These are phyloP conservation scores for Neophaeococcomyces aloes DNA, from an alignment of 2,329 filamentous ascomycete species.

Conservation along the genomic window DNA sequence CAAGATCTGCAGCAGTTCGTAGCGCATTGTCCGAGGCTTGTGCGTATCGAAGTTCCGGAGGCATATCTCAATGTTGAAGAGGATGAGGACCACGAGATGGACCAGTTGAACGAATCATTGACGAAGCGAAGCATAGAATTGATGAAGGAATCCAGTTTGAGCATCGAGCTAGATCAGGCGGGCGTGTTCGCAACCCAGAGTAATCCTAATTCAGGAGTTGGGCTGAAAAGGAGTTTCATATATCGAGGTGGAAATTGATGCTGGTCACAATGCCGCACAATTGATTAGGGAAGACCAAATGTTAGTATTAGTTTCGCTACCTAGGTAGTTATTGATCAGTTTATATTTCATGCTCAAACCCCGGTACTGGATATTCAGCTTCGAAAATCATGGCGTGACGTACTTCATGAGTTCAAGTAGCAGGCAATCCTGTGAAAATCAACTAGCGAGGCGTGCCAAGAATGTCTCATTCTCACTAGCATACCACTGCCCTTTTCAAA, in stretches of 20 bases:
- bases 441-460: too few relatives aligned
- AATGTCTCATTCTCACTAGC: too few relatives aligned
- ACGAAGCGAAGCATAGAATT: neutral
- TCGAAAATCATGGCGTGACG: too few relatives aligned
- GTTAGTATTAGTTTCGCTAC: too few relatives aligned
- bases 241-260: conserved; percentile 2
- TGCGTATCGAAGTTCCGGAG: conserved; percentile 7
- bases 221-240: conserved; percentile 7
- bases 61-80: conserved; percentile 4
- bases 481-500: too few relatives aligned
- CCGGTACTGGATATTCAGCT: too few relatives aligned
- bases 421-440: too few relatives aligned
- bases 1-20: conserved; percentile 4
- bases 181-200: conserved; percentile 4
- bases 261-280: too few relatives aligned
- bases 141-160: neutral
- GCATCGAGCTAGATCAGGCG: neutral
- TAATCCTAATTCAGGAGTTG: neutral
- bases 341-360: too few relatives aligned
- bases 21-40: neutral
- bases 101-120: conserved; percentile 3
- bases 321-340: too few relatives aligned
- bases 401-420: too few relatives aligned
- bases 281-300: too few relatives aligned
- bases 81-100: conserved; percentile 2